These are phyloP conservation scores for Eleusine indica DNA, from an alignment of 176 grass and related monocot species.

Conservation along the genomic window DNA sequence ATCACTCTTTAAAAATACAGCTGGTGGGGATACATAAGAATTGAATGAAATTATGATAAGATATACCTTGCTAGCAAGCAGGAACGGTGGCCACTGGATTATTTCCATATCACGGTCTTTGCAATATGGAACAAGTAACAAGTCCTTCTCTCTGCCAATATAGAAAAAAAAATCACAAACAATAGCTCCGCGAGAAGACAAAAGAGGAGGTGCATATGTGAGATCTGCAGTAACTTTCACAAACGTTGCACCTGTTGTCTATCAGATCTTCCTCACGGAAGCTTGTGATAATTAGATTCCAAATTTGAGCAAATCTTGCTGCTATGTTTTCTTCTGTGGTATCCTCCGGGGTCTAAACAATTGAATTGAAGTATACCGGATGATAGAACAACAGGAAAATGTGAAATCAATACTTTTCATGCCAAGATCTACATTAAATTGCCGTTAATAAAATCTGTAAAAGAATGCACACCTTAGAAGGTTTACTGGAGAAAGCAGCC, in stretches of 20 bases:
- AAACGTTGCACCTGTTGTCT: conserved; percentile 59
- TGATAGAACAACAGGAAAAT: conserved; percentile 18
- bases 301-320: conserved; percentile 93
- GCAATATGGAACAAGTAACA: conserved; percentile 92
- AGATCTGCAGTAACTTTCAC: conserved; percentile 15
- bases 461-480: conserved; percentile 54
- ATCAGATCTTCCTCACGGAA: conserved; percentile 91
- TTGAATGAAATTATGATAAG: conserved; percentile 25
- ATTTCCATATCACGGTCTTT: conserved; percentile 73
- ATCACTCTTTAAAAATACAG: conserved; percentile 1
- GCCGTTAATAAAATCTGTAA: conserved; percentile 22
- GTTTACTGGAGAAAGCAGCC: conserved; percentile 74
- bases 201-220: conserved; percentile 9
- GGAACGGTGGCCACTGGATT: conserved; percentile 96
- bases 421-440: conserved; percentile 20
- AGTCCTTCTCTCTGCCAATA: conserved; percentile 74
- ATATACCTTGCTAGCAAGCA: conserved; percentile 92
- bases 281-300: conserved; percentile 97
- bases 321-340: conserved; percentile 62
- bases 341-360: conserved; percentile 59
- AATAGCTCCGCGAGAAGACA: conserved; percentile 8
- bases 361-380: conserved; percentile 20
- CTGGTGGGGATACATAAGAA: conserved; percentile 28
- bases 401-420: conserved; percentile 16
- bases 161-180: background rate